These are phyloP conservation scores for Xylaria flabelliformis DNA, from an alignment of 495 filamentous ascomycete species.

Conservation along the genomic window DNA sequence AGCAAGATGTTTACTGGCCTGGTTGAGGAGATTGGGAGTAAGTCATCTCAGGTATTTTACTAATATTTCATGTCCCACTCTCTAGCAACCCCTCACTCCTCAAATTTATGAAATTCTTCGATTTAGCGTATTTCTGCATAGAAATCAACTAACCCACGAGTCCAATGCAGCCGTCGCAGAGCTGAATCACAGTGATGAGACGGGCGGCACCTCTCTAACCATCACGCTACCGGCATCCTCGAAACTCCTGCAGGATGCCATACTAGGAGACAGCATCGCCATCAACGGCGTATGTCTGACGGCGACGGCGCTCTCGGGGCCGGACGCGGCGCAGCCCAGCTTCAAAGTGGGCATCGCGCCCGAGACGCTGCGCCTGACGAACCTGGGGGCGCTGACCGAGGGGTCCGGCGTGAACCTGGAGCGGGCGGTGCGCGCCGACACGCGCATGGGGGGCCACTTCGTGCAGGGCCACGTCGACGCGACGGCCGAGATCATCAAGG, in stretches of 20 bases:
- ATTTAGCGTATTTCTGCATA: background rate
- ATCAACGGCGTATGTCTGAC: slow-evolving; percentile 94
- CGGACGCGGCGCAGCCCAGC: slow-evolving; percentile 35
- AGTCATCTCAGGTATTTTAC: slow-evolving; percentile 34
- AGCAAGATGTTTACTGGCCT: slow-evolving; percentile 95
- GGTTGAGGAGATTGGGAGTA: slow-evolving; percentile 93
- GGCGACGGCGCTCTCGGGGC: slow-evolving; percentile 73
- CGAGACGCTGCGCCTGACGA: slow-evolving; percentile 95
- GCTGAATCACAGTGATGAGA: slow-evolving; percentile 79
- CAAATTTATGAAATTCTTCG: background rate
- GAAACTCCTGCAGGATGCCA: slow-evolving; percentile 77
- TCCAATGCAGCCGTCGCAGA: slow-evolving; percentile 73
- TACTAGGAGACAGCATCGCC: slow-evolving; percentile 90
- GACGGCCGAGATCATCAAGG: slow-evolving; percentile 70
- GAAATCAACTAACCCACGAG: slow-evolving; percentile 23
- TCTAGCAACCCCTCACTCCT: background rate
- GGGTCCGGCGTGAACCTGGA: slow-evolving; percentile 81
- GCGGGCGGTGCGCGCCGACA: slow-evolving; percentile 83
- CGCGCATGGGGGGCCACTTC: slow-evolving; percentile 88
- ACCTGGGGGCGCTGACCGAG: slow-evolving; percentile 73
- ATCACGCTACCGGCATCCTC: slow-evolving; percentile 70
- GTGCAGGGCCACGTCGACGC: slow-evolving; percentile 96
- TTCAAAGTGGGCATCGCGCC: slow-evolving; percentile 97
- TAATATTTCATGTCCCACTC: background rate
- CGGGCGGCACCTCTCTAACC: slow-evolving; percentile 87